These are phyloP conservation scores for Dothistroma pini DNA, from an alignment of 2,329 filamentous ascomycete genomes.

Conservation along the genomic window DNA sequence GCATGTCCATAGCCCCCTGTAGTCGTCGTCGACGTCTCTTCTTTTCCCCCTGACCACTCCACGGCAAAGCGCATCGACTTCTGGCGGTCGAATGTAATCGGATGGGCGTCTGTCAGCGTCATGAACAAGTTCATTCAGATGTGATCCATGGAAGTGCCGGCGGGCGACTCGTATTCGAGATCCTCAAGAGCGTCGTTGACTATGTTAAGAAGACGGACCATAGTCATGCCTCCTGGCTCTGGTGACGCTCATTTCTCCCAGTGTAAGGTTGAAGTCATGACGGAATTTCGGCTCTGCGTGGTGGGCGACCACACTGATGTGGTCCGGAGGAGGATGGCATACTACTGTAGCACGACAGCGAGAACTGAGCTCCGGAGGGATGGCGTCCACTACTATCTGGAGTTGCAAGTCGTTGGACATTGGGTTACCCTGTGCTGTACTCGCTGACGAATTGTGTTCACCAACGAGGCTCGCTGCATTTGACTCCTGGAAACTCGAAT, in stretches of 20 bases:
- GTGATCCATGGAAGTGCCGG: not conserved
- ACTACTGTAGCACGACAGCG: not conserved
- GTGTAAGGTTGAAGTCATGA: not conserved
- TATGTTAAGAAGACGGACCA: not conserved
- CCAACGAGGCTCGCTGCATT: not conserved
- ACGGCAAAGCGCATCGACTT: not conserved
- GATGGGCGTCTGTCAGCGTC: not conserved
- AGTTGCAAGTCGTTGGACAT: not conserved
- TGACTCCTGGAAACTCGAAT: no score
- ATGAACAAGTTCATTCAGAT: not conserved
- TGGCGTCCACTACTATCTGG: not conserved
- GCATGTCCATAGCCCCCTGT: not conserved
- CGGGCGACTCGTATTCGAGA: not conserved
- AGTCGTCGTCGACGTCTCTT: not conserved
- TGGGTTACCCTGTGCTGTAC: not conserved
- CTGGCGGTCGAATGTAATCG: not conserved
- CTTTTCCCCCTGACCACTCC: not conserved
- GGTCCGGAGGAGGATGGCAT: not conserved
- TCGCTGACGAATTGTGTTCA: not conserved
- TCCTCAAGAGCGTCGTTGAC: not conserved
- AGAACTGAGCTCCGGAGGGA: not conserved
- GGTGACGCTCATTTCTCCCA: not conserved
- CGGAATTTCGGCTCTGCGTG: not conserved
- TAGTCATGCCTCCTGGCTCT: not conserved
- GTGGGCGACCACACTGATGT: not conserved